These are phyloP conservation scores for Firmiana major DNA, from an alignment of 345 rosid species.

Conservation along the genomic window DNA sequence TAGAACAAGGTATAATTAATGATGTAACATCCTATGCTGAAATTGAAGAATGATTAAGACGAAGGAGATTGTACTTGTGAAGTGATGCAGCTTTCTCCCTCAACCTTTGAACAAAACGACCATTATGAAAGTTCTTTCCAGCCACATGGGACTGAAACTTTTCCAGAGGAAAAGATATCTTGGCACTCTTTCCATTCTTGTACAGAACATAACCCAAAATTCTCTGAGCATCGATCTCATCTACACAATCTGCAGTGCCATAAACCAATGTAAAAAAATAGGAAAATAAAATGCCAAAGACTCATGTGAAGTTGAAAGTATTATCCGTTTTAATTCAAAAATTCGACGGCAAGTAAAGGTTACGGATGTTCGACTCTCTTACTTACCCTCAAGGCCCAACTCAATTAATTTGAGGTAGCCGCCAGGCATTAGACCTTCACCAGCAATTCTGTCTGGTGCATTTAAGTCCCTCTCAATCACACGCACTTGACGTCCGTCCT, in stretches of 20 bases:
- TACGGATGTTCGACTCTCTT: not conserved
- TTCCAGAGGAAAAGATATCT: slow-evolving; percentile 36
- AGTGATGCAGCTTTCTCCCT: slow-evolving; percentile 47
- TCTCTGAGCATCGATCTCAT: slow-evolving; percentile 39
- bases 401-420: slow-evolving; percentile 25
- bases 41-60: not conserved
- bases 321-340: not conserved
- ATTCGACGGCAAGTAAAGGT: not conserved
- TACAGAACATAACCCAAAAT: slow-evolving; percentile 39
- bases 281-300: not conserved
- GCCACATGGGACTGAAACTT: slow-evolving; percentile 31
- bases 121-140: slow-evolving; percentile 49
- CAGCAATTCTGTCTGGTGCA: slow-evolving; percentile 21
- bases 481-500: slow-evolving; percentile 27
- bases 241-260: slow-evolving; percentile 36
- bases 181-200: slow-evolving; percentile 37
- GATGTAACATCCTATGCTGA: not conserved
- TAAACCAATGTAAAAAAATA: not conserved
- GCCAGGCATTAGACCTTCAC: slow-evolving; percentile 23
- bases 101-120: slow-evolving; percentile 46
- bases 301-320: too few relatives aligned
- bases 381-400: slow-evolving; percentile 20
- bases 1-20: too few relatives aligned
- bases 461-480: slow-evolving; percentile 25
- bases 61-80: slow-evolving; percentile 31